Percentiles rank a stretch among this genome's conserved stretches.
These are phyloP conservation scores for Rhodotorula mucilaginosa DNA, from an alignment of 1,284 basidiomycete genomes.

Conservation along the genomic window DNA sequence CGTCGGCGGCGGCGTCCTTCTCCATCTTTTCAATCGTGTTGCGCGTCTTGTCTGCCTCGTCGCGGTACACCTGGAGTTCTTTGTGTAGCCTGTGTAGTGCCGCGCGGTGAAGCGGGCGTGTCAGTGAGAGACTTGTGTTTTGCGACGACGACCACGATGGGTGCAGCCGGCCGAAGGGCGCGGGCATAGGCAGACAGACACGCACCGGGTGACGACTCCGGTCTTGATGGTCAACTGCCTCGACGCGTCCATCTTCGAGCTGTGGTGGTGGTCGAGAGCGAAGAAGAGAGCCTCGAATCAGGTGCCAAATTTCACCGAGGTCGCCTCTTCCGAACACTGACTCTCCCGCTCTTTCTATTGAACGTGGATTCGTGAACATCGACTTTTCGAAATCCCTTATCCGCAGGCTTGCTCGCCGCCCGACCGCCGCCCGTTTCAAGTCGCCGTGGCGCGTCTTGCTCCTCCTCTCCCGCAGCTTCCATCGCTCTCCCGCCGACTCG, in stretches of 20 bases:
- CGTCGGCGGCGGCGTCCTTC: conserved; percentile 18
- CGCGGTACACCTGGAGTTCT: conserved; percentile 32
- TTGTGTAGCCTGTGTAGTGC: conserved; percentile 23
- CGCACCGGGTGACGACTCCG: conserved; percentile 36
- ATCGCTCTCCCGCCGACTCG: too few species aligned
- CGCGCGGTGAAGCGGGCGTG: background rate
- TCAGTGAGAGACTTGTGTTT: background rate
- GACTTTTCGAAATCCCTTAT: too few species aligned
- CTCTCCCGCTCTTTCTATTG: too few species aligned
- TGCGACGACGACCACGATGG: background rate
- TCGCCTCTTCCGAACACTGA: too few species aligned
- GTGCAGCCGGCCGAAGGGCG: too few species aligned
- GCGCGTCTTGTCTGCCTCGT: conserved; percentile 14
- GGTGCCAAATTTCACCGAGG: background rate
- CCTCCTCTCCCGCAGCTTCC: too few species aligned
- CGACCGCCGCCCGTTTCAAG: too few species aligned
- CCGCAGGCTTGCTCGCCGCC: too few species aligned
- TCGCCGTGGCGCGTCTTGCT: too few species aligned
- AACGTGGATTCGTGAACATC: too few species aligned
- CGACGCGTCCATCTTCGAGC: conserved; percentile 1
- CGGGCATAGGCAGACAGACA: background rate
- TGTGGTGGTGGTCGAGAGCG: too few species aligned
- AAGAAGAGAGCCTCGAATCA: background rate
- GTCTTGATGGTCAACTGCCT: conserved; percentile 38
- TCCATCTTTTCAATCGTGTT: conserved; percentile 27